These are phyloP conservation scores for Pichia sp. DNA, from an alignment of 1,139 yeast genomes.

Conservation along the genomic window DNA sequence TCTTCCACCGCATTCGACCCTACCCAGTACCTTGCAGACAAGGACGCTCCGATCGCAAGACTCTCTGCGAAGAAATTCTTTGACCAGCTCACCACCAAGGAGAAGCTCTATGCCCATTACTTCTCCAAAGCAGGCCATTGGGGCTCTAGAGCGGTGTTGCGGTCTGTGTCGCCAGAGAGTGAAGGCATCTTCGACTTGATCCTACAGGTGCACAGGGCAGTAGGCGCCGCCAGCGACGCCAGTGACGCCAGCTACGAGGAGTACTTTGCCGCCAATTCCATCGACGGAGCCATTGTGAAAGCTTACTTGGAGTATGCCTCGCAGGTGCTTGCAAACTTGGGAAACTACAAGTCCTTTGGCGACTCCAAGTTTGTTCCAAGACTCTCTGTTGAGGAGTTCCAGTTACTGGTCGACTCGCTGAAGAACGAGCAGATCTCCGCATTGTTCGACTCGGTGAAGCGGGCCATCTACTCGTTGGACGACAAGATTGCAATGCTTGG, in stretches of 20 bases:
- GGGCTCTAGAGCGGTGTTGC: constrained; percentile 73
- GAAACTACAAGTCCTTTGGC: constrained; percentile 87
- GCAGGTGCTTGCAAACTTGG: constrained; percentile 75
- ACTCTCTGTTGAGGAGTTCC: constrained; percentile 46
- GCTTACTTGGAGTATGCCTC: constrained; percentile 72
- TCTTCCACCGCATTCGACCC: constrained; percentile 17
- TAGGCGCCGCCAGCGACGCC: constrained; percentile 56
- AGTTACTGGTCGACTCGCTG: constrained; percentile 42
- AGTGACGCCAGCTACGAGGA: constrained; percentile 54
- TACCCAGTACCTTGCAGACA: constrained; percentile 38
- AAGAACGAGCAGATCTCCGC: constrained; percentile 35
- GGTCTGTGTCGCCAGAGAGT: constrained; percentile 83
- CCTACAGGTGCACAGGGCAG: constrained; percentile 47
- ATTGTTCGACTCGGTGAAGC: constrained; percentile 44
- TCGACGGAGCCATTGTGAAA: constrained; percentile 37
- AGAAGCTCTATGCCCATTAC: constrained; percentile 72
- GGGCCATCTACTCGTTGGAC: constrained; percentile 48
- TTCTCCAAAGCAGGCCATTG: constrained; percentile 77
- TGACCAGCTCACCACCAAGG: constrained; percentile 47
- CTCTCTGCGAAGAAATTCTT: constrained; percentile 44
- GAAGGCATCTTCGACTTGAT: constrained; percentile 70
- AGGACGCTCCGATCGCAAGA: constrained; percentile 45
- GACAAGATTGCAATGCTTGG: constrained; percentile 57
- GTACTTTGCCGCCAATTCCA: constrained; percentile 26
- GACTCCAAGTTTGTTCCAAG: constrained; percentile 80